phyloP scores from a whole-genome alignment of 2,329 filamentous ascomycete species.

The Tolypocladium tundrense region DNA sequence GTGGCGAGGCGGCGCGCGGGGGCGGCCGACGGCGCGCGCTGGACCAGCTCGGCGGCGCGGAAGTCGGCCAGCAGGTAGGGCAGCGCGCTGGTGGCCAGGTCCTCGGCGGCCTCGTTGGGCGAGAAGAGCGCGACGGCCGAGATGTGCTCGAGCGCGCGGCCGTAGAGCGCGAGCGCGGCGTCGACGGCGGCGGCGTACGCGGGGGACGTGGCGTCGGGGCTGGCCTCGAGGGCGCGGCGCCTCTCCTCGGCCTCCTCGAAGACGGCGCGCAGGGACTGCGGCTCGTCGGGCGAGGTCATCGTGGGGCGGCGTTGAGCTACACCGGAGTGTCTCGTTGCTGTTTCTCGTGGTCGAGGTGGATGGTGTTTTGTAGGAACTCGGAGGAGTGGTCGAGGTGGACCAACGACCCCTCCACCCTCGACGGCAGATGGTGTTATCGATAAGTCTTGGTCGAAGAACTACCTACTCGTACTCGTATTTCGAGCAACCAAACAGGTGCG shows the following conservation, averaged over 20 bases:
- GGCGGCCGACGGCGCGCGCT: conserved; percentile 48
- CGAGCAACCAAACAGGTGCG: no score
- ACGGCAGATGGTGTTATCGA: neutral
- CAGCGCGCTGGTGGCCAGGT: conserved; percentile 73
- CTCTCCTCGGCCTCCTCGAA: conserved; percentile 40
- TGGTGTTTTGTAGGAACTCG: neutral
- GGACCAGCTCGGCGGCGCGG: conserved; percentile 68
- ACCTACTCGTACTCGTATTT: no score
- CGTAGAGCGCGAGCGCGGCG: conserved; percentile 58
- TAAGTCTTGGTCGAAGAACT: neutral
- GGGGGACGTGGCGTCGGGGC: conserved; percentile 54
- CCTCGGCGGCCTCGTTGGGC: conserved; percentile 78
- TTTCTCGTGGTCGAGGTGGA: neutral
- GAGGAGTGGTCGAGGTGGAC: neutral
- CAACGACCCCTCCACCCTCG: no score
- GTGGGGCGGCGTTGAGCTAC: neutral
- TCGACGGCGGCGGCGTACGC: conserved; percentile 58
- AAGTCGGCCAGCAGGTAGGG: conserved; percentile 75
- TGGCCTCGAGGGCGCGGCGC: conserved; percentile 48
- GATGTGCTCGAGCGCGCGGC: conserved; percentile 60
- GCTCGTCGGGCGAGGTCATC: conserved; percentile 22
- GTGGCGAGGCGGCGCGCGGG: conserved; percentile 46
- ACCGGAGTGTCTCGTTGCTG: no score
- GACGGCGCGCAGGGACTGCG: conserved; percentile 38
- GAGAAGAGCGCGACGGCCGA: conserved; percentile 74